phyloP scores from a whole-genome alignment of 176 grass and related monocot genomes.

The Ensete glaucum region DNA sequence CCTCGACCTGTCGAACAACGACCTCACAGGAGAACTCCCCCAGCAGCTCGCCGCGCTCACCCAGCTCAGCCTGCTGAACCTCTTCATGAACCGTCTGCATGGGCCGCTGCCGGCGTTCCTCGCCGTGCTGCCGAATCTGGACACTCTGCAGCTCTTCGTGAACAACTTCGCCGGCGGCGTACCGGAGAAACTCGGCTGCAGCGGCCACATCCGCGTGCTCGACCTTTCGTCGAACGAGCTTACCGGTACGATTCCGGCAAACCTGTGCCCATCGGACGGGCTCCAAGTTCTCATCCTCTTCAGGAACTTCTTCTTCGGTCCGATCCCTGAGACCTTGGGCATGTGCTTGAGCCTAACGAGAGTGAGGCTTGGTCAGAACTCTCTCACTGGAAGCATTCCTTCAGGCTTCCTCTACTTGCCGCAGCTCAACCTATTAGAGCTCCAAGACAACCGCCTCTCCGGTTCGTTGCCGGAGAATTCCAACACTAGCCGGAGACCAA shows the following conservation, averaged over 20 bases:
- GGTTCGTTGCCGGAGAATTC: conserved; percentile 49
- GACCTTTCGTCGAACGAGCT: conserved; percentile 80
- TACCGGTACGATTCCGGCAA: conserved; percentile 61
- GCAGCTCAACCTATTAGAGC: conserved; percentile 63
- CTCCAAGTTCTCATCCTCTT: conserved; percentile 69
- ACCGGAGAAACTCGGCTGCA: conserved; percentile 39
- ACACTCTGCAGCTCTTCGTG: conserved; percentile 95
- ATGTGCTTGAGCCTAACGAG: conserved; percentile 60
- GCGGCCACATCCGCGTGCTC: conserved; percentile 37
- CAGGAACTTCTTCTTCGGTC: conserved; percentile 92
- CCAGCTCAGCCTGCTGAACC: conserved; percentile 59
- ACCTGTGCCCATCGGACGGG: conserved; percentile 44
- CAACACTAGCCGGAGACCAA: not conserved
- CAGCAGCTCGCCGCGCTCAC: conserved; percentile 37
- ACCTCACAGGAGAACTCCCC: conserved; percentile 70
- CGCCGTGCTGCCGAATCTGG: conserved; percentile 45
- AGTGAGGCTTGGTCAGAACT: conserved; percentile 91
- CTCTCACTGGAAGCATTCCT: conserved; percentile 88
- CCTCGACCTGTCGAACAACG: conserved; percentile 98
- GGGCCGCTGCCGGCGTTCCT: conserved; percentile 72
- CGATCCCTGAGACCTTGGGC: conserved; percentile 57
- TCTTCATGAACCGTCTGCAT: conserved; percentile 89
- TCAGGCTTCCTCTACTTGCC: conserved; percentile 72
- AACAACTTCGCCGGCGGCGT: conserved; percentile 89
- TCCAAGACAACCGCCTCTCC: conserved; percentile 88